Evolutionary conservation across 139 green algal genomes (phyloP).

Genomic region (Chlamydomonas schloesseri): DNA sequence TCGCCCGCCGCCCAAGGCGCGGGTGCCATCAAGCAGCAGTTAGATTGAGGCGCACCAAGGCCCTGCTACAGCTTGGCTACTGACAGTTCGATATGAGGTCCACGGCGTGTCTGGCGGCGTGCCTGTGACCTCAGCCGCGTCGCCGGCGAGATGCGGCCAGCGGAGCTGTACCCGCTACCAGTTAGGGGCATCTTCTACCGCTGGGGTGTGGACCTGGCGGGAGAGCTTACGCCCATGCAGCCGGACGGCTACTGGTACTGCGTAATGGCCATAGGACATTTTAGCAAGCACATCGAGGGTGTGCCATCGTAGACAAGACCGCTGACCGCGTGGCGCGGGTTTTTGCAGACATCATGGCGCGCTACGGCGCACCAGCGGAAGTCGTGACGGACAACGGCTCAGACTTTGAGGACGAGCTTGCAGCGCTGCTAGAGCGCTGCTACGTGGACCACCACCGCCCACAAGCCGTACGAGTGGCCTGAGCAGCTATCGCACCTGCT

Average conservation of each 20-base stretch:
- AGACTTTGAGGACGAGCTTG: conserved; percentile 51
- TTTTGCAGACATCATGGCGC: conserved; percentile 30
- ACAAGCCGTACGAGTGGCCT: background rate
- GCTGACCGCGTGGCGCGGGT: background rate
- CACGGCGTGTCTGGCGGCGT: background rate
- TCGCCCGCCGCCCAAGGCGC: no score
- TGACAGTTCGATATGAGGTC: background rate
- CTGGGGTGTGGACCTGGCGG: background rate
- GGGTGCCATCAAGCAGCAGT: no score
- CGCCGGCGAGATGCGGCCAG: background rate
- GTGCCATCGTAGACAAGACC: conserved; percentile 42
- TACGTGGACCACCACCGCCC: conserved; percentile 34
- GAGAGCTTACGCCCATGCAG: background rate
- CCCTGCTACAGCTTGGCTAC: background rate
- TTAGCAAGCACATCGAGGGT: conserved; percentile 45
- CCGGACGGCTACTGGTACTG: conserved; percentile 34
- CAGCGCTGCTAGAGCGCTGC: conserved; percentile 37
- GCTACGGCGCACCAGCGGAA: conserved; percentile 33
- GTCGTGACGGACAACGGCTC: conserved; percentile 50
- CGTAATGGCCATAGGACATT: conserved; percentile 52
- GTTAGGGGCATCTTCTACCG: background rate
- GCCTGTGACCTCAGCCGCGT: background rate
- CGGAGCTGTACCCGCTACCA: conserved; percentile 14
- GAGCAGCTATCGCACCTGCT: no score
- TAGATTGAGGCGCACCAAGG: background rate